phyloP scores from a whole-genome alignment of 2,329 filamentous ascomycete species.

The Aspergillus sp. region DNA sequence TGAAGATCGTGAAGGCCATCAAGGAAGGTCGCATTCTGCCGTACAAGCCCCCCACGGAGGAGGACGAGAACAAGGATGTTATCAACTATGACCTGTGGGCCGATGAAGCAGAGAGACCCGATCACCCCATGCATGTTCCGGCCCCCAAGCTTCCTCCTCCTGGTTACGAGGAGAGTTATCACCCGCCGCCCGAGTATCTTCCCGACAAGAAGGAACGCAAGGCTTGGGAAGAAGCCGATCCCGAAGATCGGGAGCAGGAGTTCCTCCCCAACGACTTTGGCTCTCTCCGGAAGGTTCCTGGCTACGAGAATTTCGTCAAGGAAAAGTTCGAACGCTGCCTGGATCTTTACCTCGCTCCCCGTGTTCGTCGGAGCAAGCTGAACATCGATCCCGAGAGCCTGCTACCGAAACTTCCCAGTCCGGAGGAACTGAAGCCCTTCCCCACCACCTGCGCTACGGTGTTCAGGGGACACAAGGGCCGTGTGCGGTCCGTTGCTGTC shows the following conservation, averaged over 20 bases:
- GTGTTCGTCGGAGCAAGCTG: conserved; percentile 87
- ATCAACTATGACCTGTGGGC: conserved; percentile 91
- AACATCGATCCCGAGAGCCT: conserved; percentile 95
- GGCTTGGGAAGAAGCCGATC: conserved; percentile 80
- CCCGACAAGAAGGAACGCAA: conserved; percentile 81
- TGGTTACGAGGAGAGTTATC: conserved; percentile 93
- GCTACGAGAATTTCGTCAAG: conserved; percentile 85
- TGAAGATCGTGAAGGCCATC: conserved; percentile 96
- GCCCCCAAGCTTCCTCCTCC: conserved; percentile 92
- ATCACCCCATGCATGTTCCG: conserved; percentile 90
- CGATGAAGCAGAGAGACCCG: conserved; percentile 77
- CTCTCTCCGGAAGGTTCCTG: conserved; percentile 85
- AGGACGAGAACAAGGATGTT: conserved; percentile 69
- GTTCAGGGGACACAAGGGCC: conserved; percentile 83
- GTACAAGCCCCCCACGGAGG: conserved; percentile 74
- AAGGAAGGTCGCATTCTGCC: conserved; percentile 90
- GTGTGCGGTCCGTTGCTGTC: conserved; percentile 79
- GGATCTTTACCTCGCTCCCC: conserved; percentile 90
- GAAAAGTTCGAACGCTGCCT: conserved; percentile 94
- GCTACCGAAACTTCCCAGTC: conserved; percentile 86
- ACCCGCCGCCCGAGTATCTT: conserved; percentile 91
- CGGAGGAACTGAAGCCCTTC: conserved; percentile 92
- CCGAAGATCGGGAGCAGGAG: conserved; percentile 86
- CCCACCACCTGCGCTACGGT: conserved; percentile 85
- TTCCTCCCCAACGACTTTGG: conserved; percentile 81